Percentiles rank a stretch among this genome's conserved stretches.
phyloP scores from a whole-genome alignment of 441 rosid species.

The Gossypium laxum region DNA sequence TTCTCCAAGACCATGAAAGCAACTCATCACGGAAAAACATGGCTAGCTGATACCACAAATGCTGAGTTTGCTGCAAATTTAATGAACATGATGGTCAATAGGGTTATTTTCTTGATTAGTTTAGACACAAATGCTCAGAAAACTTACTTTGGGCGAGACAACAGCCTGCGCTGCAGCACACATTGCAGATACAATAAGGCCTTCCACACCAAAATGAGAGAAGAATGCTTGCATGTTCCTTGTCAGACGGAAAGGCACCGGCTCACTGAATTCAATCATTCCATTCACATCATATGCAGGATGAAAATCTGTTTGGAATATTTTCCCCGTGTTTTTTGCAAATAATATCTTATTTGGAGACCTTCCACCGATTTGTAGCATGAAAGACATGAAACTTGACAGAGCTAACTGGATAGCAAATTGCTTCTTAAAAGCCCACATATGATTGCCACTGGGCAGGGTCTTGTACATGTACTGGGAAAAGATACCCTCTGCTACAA shows the following conservation, averaged over 20 bases:
- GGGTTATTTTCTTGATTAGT: background rate
- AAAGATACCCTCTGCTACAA: conserved; percentile 68
- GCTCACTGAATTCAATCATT: conserved; percentile 79
- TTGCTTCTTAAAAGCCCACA: conserved; percentile 97
- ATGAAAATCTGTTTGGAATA: conserved; percentile 94
- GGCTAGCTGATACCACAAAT: conserved; percentile 83
- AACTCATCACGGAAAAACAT: conserved; percentile 98
- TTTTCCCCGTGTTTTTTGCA: conserved; percentile 88
- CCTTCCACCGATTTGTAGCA: conserved; percentile 96
- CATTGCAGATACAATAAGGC: conserved; percentile 80
- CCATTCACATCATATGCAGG: conserved; percentile 90
- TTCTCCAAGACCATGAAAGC: conserved; percentile 90
- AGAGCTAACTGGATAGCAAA: conserved; percentile 91
- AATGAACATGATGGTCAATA: background rate
- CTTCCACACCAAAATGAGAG: conserved; percentile 92
- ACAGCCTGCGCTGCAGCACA: conserved; percentile 90
- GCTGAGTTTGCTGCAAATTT: conserved; percentile 66
- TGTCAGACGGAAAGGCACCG: conserved; percentile 88
- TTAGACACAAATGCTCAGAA: background rate
- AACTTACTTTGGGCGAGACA: conserved; percentile 67
- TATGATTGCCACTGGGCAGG: conserved; percentile 67
- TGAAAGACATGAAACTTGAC: conserved; percentile 90
- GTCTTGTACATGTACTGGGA: conserved; percentile 96
- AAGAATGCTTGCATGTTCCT: conserved; percentile 93
- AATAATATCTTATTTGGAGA: conserved; percentile 90